Conservation (phyloP, 1,284 basidiomycete genomes). For the Dichomitus squalens region DNA sequence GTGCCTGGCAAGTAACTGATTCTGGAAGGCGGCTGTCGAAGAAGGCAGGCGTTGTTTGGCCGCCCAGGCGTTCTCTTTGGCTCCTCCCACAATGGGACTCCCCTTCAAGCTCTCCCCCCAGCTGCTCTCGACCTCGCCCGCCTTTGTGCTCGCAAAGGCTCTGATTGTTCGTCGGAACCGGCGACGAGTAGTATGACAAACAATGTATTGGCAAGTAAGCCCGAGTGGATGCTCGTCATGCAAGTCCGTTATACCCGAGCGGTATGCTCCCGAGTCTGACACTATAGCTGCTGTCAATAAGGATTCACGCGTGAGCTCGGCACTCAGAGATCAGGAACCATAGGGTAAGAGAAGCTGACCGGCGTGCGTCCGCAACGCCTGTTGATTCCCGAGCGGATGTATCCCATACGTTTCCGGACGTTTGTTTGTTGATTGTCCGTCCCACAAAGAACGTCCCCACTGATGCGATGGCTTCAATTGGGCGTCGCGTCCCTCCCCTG, state of each 20-base stretch:
- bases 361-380: conserved; percentile 4
- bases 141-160: conserved; percentile 20
- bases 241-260: neutral
- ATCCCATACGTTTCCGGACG: conserved; percentile 11
- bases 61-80: conserved; percentile 4
- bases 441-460: conserved; percentile 11
- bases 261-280: neutral
- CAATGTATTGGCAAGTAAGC: neutral
- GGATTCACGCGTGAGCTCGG: neutral
- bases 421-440: conserved; percentile 20
- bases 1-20: no score
- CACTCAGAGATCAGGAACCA: conserved; percentile 18
- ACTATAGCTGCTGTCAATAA: no score
- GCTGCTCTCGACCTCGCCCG: neutral
- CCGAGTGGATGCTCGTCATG: neutral
- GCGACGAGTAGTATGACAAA: neutral
- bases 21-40: conserved; percentile 7
- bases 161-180: conserved; percentile 15
- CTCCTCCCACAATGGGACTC: conserved; percentile 25
- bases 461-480: conserved; percentile 8
- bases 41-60: conserved; percentile 27
- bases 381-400: neutral
- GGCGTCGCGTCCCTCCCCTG: neutral
- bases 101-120: conserved; percentile 24
- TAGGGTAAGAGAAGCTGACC: conserved; percentile 14